Evolutionary conservation across 2,329 filamentous ascomycete species (phyloP).

Genomic region (Sarocladiaceae sp.): DNA sequence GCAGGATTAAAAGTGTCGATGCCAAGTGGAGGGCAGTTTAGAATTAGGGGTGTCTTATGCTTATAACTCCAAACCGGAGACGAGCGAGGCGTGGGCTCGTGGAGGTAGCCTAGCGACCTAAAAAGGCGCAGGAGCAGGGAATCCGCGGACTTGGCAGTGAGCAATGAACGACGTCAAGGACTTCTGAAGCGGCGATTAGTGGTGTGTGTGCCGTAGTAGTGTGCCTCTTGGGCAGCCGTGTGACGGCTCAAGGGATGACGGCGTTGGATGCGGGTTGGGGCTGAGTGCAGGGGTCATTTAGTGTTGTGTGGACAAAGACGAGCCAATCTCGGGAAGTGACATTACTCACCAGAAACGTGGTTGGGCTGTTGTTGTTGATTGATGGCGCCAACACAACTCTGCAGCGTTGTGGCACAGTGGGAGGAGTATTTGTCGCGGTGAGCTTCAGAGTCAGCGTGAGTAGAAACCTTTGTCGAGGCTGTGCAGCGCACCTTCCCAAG

Average conservation of each 20-base stretch:
- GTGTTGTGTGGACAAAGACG: too few relatives aligned
- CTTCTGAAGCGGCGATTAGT: background rate
- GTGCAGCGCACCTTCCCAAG: background rate
- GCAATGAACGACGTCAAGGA: conserved; percentile 4
- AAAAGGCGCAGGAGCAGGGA: background rate
- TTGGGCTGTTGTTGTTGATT: background rate
- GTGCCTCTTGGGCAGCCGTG: background rate
- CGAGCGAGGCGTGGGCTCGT: background rate
- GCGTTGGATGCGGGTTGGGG: conserved; percentile 1
- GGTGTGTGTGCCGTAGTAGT: conserved; percentile 1
- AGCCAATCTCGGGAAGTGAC: background rate
- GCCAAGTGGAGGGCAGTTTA: background rate
- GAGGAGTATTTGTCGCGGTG: background rate
- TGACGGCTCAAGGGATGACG: background rate
- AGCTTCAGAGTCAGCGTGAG: background rate
- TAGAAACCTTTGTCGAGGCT: background rate
- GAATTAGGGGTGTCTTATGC: background rate
- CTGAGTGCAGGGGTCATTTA: background rate
- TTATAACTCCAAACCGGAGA: too few relatives aligned
- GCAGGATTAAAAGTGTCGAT: background rate
- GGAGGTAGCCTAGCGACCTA: background rate
- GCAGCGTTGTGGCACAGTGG: background rate
- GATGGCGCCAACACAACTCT: background rate
- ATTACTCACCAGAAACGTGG: background rate
- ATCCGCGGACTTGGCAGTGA: conserved; percentile 1